A percentile compares a stretch with the other conserved stretches of the same genome.
phyloP scores from a whole-genome alignment of 345 rosid genomes.

The Camelina laxa region DNA sequence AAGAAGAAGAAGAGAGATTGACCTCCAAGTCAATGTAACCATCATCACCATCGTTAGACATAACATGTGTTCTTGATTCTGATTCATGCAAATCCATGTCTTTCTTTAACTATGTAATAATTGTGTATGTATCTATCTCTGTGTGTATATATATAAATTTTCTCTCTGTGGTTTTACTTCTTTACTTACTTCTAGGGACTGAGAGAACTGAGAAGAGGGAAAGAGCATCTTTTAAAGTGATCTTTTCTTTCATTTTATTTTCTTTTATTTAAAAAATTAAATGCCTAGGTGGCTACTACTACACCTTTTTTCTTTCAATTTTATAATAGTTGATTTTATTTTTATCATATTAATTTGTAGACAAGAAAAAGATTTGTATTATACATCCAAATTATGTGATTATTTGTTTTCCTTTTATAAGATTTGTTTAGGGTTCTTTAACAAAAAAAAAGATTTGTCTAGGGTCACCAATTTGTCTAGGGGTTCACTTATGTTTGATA shows the following conservation, averaged over 20 bases:
- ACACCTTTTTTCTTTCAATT: neutral
- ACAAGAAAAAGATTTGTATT: constrained; percentile 11
- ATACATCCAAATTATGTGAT: constrained; percentile 25
- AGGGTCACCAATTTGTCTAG: constrained; percentile 1
- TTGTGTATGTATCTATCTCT: constrained; percentile 17
- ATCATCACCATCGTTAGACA: constrained; percentile 53
- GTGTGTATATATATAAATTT: constrained; percentile 10
- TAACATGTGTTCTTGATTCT: constrained; percentile 41
- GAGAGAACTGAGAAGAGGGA: constrained; percentile 44
- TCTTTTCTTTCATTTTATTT: constrained; percentile 17
- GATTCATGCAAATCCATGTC: constrained; percentile 41
- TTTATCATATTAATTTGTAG: neutral
- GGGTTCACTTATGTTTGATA: neutral
- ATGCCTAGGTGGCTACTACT: constrained; percentile 32
- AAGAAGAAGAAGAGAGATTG: constrained; percentile 51
- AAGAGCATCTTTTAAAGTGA: constrained; percentile 49
- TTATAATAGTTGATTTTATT: constrained; percentile 13
- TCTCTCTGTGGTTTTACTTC: constrained; percentile 33
- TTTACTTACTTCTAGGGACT: constrained; percentile 36
- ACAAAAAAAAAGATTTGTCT: constrained; percentile 23
- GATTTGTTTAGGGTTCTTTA: constrained; percentile 15
- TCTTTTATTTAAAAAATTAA: neutral
- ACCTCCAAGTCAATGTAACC: constrained; percentile 78
- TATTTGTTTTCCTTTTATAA: neutral
- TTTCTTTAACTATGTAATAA: neutral